Evolutionary conservation across 2,329 filamentous ascomycete species (phyloP).

Genomic region (Lasiodiplodia citricola): DNA sequence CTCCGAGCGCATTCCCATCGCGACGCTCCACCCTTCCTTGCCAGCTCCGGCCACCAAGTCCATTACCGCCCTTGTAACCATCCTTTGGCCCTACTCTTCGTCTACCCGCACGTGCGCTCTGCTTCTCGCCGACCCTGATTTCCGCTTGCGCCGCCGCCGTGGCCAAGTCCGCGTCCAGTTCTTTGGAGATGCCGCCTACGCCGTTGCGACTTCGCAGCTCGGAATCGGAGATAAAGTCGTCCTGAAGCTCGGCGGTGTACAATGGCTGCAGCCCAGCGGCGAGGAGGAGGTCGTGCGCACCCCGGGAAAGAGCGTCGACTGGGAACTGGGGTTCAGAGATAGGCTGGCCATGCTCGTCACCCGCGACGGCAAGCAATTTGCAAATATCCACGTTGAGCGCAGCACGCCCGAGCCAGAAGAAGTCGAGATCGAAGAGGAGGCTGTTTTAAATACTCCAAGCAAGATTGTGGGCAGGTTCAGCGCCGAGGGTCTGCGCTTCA

Average conservation of each 20-base stretch:
- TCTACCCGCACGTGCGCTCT: constrained; percentile 76
- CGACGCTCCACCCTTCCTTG: constrained; percentile 40
- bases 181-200: constrained; percentile 70
- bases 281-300: constrained; percentile 58
- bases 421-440: neutral
- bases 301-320: constrained; percentile 62
- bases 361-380: constrained; percentile 54
- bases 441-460: constrained; percentile 12
- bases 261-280: constrained; percentile 64
- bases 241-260: constrained; percentile 70
- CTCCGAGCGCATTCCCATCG: constrained; percentile 35
- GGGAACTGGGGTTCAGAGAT: constrained; percentile 59
- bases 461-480: constrained; percentile 20
- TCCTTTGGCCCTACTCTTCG: constrained; percentile 91
- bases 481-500: constrained; percentile 33
- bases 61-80: constrained; percentile 75
- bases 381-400: constrained; percentile 56
- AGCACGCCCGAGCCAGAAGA: constrained; percentile 13
- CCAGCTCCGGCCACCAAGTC: constrained; percentile 38
- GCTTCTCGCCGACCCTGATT: constrained; percentile 82
- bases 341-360: constrained; percentile 48
- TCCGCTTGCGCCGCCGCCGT: constrained; percentile 74
- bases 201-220: constrained; percentile 68
- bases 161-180: constrained; percentile 85
- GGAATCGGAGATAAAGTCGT: constrained; percentile 79